phyloP scores from a whole-genome alignment of 805 yeast genomes.

The Suhomyces emberorum region DNA sequence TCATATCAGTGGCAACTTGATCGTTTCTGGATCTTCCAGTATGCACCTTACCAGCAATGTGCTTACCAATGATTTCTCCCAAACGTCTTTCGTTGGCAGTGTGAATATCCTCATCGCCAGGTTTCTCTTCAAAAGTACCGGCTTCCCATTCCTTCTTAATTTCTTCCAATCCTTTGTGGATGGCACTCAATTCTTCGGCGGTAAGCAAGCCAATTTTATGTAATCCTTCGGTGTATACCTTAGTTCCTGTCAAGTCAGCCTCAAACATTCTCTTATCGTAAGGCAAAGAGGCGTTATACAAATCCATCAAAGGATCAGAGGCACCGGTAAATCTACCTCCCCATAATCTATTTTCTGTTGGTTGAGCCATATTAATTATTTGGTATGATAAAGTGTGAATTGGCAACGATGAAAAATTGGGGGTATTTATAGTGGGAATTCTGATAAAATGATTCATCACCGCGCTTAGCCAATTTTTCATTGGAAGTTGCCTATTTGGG shows the following conservation, averaged over 20 bases:
- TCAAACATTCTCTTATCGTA: conserved; percentile 93
- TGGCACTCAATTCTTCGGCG: conserved; percentile 67
- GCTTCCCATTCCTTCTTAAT: conserved; percentile 82
- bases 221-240: conserved; percentile 86
- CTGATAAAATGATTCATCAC: conserved; percentile 17
- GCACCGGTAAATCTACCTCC: conserved; percentile 98
- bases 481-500: conserved; percentile 3
- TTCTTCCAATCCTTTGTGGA: conserved; percentile 74
- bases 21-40: conserved; percentile 99
- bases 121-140: conserved; percentile 64
- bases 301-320: conserved; percentile 95
- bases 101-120: conserved; percentile 96
- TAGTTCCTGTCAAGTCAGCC: conserved; percentile 92
- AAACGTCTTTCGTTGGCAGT: conserved; percentile 97
- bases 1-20: conserved; percentile 99
- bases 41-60: conserved; percentile 95
- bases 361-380: conserved; percentile 31
- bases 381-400: not conserved
- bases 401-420: not conserved
- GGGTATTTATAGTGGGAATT: conserved; percentile 3
- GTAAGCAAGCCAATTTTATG: conserved; percentile 74
- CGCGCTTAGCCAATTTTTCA: conserved; percentile 16
- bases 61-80: conserved; percentile 92
- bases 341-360: conserved; percentile 80
- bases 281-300: conserved; percentile 94